These are phyloP conservation scores for Penicillium verhagenii DNA, from an alignment of 495 filamentous ascomycete genomes.

Conservation along the genomic window DNA sequence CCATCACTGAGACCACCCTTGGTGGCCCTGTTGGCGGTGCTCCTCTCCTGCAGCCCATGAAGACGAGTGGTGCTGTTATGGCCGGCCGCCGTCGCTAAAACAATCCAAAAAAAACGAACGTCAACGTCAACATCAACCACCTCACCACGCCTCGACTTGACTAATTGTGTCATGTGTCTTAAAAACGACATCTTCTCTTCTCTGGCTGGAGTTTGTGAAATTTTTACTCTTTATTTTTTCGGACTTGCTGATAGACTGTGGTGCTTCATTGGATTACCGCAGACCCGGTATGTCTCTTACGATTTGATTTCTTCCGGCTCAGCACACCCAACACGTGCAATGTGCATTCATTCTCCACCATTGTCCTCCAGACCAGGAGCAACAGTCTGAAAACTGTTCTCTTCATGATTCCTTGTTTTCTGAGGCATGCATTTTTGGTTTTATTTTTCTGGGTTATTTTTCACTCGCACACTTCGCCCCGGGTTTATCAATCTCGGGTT, in stretches of 20 bases:
- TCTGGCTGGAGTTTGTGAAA: slow-evolving; percentile 15
- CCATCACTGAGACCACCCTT: slow-evolving; percentile 60
- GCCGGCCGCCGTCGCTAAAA: slow-evolving; percentile 35
- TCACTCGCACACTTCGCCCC: neutral
- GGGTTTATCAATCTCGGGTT: neutral
- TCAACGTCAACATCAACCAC: neutral
- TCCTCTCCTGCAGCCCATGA: slow-evolving; percentile 45
- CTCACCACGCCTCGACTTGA: neutral
- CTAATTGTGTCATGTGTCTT: slow-evolving; percentile 2
- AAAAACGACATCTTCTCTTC: slow-evolving; percentile 10
- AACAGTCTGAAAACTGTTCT: neutral
- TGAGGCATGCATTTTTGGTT: slow-evolving; percentile 1
- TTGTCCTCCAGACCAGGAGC: neutral
- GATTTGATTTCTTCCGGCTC: slow-evolving; percentile 9
- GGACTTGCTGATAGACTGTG: slow-evolving; percentile 25
- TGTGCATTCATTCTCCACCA: neutral
- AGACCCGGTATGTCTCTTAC: slow-evolving; percentile 4
- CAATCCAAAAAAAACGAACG: neutral
- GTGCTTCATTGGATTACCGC: slow-evolving; percentile 1
- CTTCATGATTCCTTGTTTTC: neutral
- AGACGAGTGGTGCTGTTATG: slow-evolving; percentile 41
- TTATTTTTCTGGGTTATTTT: slow-evolving; percentile 3
- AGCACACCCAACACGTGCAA: slow-evolving; percentile 7
- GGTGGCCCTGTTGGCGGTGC: slow-evolving; percentile 46
- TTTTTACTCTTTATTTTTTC: slow-evolving; percentile 21